Base-by-base conservation (phyloP, 2,329 filamentous ascomycete species). In the Phyllosticta capitalensis region DNA sequence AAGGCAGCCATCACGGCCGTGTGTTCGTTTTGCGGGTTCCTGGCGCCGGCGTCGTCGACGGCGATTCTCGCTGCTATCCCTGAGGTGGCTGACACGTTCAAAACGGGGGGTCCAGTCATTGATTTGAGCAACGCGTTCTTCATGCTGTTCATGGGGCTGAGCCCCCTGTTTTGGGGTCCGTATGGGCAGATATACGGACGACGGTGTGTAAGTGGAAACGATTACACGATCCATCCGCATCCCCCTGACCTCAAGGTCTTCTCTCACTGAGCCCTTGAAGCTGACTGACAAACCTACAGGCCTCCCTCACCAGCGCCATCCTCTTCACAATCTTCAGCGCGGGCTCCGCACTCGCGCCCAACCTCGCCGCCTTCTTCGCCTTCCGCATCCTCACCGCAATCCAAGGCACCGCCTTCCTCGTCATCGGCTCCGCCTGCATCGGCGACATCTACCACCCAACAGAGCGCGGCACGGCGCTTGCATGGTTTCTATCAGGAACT, bases 41-140 rank as follows among this genome's bases (percentile, higher is more conserved):
- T 92, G 52, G 85, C 89, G 0, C 89, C 89, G 0, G 82, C 90
- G 22, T 87, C 84, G 2, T 89, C 84, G 48, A 92, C 88, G 0
- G 85, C 86, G 1, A 83, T 92, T 9, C 73, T 92, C 12, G 81
- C 87, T 1, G 89, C 88, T 1, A 83, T 87, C 1, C 88, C 88
- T 1, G 88, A 92, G 70, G 84, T 92, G 5, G 87, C 87, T 1
- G 70, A 69, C 3, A 84, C 82, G 7, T 90, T 82, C 68, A 64
- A 76, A 48, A 89, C 86, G 0, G 87, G 82, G 0, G 86, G 85
- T 5, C 81, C 81, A 9, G 80, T 90, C 60, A 84, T 92, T 69
- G 89, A 89, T 67, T 72, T 88, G 52, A 86, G 82, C 67, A 92
- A 92, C 72, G 88, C 88, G 0, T 72, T 87, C n/a, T 90, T 89